Percentiles rank a stretch among this genome's conserved stretches.
Evolutionary conservation across 2,329 filamentous ascomycete species (phyloP).

Genomic region (Endocalyx cinctus): DNA sequence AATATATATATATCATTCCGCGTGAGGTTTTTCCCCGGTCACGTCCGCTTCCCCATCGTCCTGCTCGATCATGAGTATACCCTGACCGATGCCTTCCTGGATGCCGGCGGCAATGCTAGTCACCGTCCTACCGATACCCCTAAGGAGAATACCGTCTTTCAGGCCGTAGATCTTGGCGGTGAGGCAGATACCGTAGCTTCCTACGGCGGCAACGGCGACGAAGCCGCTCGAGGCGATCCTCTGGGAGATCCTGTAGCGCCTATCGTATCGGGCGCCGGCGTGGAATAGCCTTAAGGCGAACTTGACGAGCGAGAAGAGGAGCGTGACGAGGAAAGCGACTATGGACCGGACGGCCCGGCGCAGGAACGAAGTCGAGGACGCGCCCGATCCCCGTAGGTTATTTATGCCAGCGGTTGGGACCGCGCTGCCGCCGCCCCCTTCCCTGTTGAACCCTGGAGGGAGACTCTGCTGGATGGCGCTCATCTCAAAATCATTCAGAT

Average conservation of each 20-base stretch:
- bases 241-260: constrained; percentile 60
- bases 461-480: constrained; percentile 47
- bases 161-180: constrained; percentile 53
- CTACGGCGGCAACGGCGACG: constrained; percentile 47
- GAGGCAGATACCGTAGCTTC: constrained; percentile 46
- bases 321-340: constrained; percentile 55
- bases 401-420: constrained; percentile 7
- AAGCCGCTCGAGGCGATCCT: constrained; percentile 49
- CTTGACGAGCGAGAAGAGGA: constrained; percentile 58
- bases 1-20: too few species aligned
- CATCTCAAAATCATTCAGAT: constrained; percentile 52
- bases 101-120: constrained; percentile 62
- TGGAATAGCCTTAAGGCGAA: constrained; percentile 45
- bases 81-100: constrained; percentile 54
- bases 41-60: too few species aligned
- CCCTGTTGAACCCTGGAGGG: constrained; percentile 27
- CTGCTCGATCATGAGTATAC: constrained; percentile 19
- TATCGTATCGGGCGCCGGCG: constrained; percentile 57
- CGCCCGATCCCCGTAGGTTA: constrained; percentile 4
- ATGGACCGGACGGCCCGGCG: constrained; percentile 53
- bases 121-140: constrained; percentile 53
- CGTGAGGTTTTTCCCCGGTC: too few species aligned
- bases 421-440: constrained; percentile 6
- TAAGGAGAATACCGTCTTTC: constrained; percentile 55
- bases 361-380: constrained; percentile 46